Base-by-base conservation (phyloP, 2,329 filamentous ascomycete species). In the Nakataea oryzae region DNA sequence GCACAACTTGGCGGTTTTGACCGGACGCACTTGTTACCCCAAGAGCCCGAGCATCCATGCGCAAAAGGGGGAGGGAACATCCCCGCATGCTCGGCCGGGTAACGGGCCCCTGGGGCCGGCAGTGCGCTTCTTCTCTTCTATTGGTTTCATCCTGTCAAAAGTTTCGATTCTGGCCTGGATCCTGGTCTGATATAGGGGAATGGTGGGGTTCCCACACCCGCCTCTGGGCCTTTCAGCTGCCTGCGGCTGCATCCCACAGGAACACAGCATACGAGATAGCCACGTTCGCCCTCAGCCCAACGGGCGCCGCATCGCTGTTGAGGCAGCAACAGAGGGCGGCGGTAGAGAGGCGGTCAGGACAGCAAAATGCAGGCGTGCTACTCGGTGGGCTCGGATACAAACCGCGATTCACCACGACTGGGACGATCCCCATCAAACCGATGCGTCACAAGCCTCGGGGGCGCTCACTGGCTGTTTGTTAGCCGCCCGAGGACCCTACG, bases 71-170 rank as follows among this genome's bases (percentile, higher is more conserved):
- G 14, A 50, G 41, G 41, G 41, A 50, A 12, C 21, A 50, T 50
- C 41, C 41, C 41, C 21, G 41, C 41, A 50, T 17, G 57, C 27
- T 27, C 27, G 54, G n/a, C 58, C 58, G 41, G 58, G 58, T 60
- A 34, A 59, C 58, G 34, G 58, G 13, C 58, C 41, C 34, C 28
- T n/a, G 34, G 41, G 27, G 41, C 58, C 58, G 58, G 58, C 58
- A 60, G 41, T n/a, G 4, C 5, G 7, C 26, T 56, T 56, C 54
- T 28, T 28, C 5, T 17, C 4, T 56, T 56, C 41, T 50, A 7
- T 27, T 7, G 57, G 57, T 58, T 58, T 58, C 57, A 58, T 58
- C 30, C 57, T 47, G 57, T 41, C 57, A 58, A 58, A 50, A 17
- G 41, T 50, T 50, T 50, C 41, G 41, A 47, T n/a, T n/a, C 41